Evolutionary conservation across 352 stramenopile species (phyloP).

Genomic region (Globisporangium parvum): DNA sequence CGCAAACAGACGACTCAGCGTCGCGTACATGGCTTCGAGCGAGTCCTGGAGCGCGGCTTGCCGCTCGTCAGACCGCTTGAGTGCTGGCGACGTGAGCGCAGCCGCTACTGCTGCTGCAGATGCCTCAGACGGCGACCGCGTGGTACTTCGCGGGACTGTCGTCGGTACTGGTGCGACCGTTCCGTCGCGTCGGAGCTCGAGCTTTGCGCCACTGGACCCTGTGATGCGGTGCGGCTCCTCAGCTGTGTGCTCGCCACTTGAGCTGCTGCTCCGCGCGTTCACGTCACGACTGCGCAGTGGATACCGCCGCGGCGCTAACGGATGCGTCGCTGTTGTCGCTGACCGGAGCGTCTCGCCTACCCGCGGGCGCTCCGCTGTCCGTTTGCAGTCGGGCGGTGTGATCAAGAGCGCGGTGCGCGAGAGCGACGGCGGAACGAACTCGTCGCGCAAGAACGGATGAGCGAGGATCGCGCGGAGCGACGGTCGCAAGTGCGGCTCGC

Average conservation of each 20-base stretch:
- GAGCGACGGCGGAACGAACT: slow-evolving; percentile 46
- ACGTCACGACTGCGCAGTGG: slow-evolving; percentile 30
- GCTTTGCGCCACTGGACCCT: slow-evolving; percentile 1
- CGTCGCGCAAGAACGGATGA: slow-evolving; percentile 70
- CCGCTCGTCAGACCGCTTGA: slow-evolving; percentile 2
- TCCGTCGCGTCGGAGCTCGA: slow-evolving; percentile 3
- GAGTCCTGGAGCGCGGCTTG: slow-evolving; percentile 14
- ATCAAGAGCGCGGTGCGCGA: slow-evolving; percentile 60
- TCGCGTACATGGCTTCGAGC: slow-evolving; percentile 49
- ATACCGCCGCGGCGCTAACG: slow-evolving; percentile 24
- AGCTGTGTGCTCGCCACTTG: slow-evolving; percentile 1
- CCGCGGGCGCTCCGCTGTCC: slow-evolving; percentile 2
- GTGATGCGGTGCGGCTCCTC: slow-evolving; percentile 5
- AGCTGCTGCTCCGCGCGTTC: slow-evolving; percentile 15
- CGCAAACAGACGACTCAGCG: slow-evolving; percentile 56
- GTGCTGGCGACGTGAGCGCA: neutral
- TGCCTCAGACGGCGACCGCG: no score
- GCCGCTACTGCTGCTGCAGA: no score
- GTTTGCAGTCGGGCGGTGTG: slow-evolving; percentile 61
- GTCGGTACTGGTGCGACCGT: neutral
- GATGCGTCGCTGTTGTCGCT: neutral
- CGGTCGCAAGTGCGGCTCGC: slow-evolving; percentile 61
- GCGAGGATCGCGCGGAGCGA: slow-evolving; percentile 72
- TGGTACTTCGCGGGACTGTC: neutral
- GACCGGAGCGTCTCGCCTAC: neutral